These are phyloP conservation scores for Haematococcus lacustris DNA, from an alignment of 139 green algal species.

Conservation along the genomic window DNA sequence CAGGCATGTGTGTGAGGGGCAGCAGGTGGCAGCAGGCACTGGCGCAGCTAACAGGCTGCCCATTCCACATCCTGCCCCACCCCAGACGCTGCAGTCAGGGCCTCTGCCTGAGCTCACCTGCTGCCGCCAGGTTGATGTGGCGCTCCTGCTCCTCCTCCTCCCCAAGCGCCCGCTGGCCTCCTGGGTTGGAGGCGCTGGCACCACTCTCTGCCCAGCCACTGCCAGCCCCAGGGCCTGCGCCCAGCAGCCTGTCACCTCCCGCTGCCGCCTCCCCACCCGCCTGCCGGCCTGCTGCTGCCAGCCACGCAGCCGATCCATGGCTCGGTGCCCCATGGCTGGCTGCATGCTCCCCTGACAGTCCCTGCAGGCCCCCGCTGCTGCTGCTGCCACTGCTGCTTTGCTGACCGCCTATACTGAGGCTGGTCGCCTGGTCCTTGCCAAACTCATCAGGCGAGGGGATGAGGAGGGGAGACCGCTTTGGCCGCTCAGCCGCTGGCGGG, in stretches of 20 bases:
- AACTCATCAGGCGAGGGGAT: conserved; percentile 13
- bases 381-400: background rate
- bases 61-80: background rate
- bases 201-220: background rate
- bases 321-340: background rate
- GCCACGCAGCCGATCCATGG: background rate
- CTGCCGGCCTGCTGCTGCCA: background rate
- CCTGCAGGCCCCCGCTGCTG: background rate
- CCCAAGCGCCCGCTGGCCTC: too few relatives aligned
- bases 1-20: background rate
- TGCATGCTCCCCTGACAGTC: background rate
- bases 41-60: background rate
- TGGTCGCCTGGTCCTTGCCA: background rate
- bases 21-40: background rate
- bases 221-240: background rate
- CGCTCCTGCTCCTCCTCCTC: too few relatives aligned
- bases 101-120: too few relatives aligned
- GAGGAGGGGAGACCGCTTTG: background rate
- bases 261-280: background rate
- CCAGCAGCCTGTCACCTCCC: background rate
- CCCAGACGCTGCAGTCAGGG: too few relatives aligned
- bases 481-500: too few relatives aligned
- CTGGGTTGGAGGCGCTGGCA: background rate
- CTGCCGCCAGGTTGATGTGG: conserved; percentile 31
- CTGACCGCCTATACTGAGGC: background rate